Evolutionary conservation across 2,329 filamentous ascomycete genomes (phyloP), one percentile per base, ranked within the genome.

Genomic region (Lachnellula hyalina): DNA sequence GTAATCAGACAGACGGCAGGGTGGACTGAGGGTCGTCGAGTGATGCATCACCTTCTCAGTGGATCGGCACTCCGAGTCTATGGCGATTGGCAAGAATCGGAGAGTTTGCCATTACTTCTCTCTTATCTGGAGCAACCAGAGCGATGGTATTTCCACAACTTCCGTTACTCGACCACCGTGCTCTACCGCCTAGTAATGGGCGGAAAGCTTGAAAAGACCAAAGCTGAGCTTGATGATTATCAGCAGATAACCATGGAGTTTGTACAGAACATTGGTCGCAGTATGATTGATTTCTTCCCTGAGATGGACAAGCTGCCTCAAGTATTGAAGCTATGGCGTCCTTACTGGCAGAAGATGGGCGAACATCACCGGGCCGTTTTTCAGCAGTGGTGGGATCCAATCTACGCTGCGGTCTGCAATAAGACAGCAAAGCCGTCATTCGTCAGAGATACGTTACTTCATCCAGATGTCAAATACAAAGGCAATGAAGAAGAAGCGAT

Each of bases 401-500:
- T 49, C 25, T n/a, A n/a, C 9, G 19, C 17, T 11, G 47, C 47
- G 2, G 19, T 49, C 2, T 28, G 36, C n/a, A 23, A 17, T 5
- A 32, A 32, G 5, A 23, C 32, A 8, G 47, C 47, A 4, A 7
- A 28, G 47, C 64, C 63, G 4, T 68, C 63, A 9, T 72, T 65
- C 53, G 65, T 67, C 35, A 65, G 66, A 23, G 69, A 68, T 57
- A 63, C 64, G n/a, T 23, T 54, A 19, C 42, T 50, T 25, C 19
- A 47, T 41, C 14, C 21, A 7, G 45, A 61, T 17, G 48, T 53
- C 9, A 68, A 61, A 57, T 72, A 61, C 55, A 60, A 58, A 5
- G 65, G 65, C 11, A 59, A 64, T 36, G 68, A 71, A 2, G 63
- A 69, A 47, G 68, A 72, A 21, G 68, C 70, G 6, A 73, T 71